Conservation (phyloP, 164 flowering plant species). For the Aristolochia californica region DNA sequence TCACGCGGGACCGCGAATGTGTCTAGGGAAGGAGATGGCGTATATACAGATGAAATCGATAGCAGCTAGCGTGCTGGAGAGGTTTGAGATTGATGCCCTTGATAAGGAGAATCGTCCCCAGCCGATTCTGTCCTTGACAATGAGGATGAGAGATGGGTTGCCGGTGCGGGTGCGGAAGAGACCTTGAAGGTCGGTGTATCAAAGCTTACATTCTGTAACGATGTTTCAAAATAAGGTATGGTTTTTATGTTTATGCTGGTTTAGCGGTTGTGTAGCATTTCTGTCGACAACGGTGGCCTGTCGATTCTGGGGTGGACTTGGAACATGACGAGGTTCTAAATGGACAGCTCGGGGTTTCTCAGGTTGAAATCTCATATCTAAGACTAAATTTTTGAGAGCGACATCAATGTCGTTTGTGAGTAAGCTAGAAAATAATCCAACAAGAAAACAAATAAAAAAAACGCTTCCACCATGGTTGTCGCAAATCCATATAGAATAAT, state of each 20-base stretch:
- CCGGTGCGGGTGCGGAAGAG: conserved; percentile 18
- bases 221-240: not conserved
- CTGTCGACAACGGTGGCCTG: too few relatives aligned
- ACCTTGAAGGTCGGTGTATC: not conserved
- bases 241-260: too few relatives aligned
- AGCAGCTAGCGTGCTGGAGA: conserved; percentile 34
- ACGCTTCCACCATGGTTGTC: too few relatives aligned
- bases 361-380: too few relatives aligned
- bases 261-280: too few relatives aligned
- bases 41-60: conserved; percentile 47
- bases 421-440: too few relatives aligned
- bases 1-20: conserved; percentile 44
- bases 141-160: conserved; percentile 44
- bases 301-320: too few relatives aligned
- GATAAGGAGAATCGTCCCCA: conserved; percentile 28
- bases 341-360: not conserved
- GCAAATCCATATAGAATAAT: too few relatives aligned
- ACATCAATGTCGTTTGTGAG: too few relatives aligned
- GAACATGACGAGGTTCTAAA: too few relatives aligned
- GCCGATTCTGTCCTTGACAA: conserved; percentile 16
- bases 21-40: conserved; percentile 53
- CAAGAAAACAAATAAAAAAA: too few relatives aligned
- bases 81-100: conserved; percentile 24
- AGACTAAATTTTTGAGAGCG: too few relatives aligned
- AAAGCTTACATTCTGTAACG: not conserved